These are phyloP conservation scores for Primulina tabacum DNA, from an alignment of 257 asterid species.

Conservation along the genomic window DNA sequence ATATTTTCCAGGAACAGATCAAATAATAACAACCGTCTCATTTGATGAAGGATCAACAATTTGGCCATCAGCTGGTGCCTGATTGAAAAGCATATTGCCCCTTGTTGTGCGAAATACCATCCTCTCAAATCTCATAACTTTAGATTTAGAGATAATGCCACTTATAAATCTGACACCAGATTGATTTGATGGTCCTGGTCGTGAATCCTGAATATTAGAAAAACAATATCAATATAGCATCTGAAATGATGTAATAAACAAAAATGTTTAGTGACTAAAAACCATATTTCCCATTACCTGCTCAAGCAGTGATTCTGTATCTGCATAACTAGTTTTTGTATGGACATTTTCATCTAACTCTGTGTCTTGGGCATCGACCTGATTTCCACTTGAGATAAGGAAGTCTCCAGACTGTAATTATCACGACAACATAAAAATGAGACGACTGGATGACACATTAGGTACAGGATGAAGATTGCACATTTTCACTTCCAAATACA, in stretches of 20 bases:
- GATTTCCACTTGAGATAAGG: conserved; percentile 70
- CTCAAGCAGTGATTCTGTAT: conserved; percentile 71
- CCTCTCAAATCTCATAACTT: conserved; percentile 81
- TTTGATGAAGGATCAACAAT: conserved; percentile 78
- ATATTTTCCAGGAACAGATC: conserved; percentile 22
- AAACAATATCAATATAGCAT: conserved; percentile 31
- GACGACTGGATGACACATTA: conserved; percentile 15
- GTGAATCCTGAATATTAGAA: conserved; percentile 70
- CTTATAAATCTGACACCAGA: conserved; percentile 92
- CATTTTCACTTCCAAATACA: not conserved
- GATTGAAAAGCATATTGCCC: conserved; percentile 96
- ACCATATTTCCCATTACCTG: conserved; percentile 49
- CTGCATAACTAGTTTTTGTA: conserved; percentile 44
- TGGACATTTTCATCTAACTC: conserved; percentile 72
- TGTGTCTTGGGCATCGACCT: conserved; percentile 57
- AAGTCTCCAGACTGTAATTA: conserved; percentile 81
- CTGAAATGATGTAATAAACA: conserved; percentile 25
- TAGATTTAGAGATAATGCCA: conserved; percentile 83
- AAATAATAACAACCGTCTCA: conserved; percentile 62
- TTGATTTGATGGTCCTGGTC: conserved; percentile 68
- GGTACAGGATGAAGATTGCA: not conserved
- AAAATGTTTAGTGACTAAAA: conserved; percentile 21
- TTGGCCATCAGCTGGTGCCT: conserved; percentile 70
- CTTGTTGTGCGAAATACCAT: conserved; percentile 97
- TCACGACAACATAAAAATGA: conserved; percentile 20